Conservation (phyloP, 2,329 filamentous ascomycete species). For the Colletotrichum sp. region DNA sequence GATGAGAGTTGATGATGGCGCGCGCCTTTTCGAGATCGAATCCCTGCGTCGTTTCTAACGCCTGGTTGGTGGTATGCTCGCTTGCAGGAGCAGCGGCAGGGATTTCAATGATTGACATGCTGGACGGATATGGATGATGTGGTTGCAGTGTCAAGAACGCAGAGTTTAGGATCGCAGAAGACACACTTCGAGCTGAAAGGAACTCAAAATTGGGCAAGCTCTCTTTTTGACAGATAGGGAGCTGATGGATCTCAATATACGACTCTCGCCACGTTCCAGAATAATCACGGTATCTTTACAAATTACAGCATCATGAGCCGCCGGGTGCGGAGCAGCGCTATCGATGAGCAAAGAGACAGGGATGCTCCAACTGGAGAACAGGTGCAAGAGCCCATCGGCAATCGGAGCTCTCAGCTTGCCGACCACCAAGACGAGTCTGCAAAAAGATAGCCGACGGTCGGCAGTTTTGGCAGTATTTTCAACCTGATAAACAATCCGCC, state of each 20-base stretch:
- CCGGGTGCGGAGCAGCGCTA: background rate
- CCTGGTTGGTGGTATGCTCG: background rate
- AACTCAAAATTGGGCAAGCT: background rate
- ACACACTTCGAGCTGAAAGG: background rate
- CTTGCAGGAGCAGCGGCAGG: background rate
- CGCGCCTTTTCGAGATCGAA: slow-evolving; percentile 24
- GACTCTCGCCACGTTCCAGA: background rate
- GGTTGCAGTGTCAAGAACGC: background rate
- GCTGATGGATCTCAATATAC: background rate
- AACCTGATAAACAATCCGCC: background rate
- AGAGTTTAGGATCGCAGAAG: background rate
- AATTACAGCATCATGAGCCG: background rate
- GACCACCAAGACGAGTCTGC: background rate
- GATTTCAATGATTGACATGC: slow-evolving; percentile 5
- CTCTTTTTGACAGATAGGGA: background rate
- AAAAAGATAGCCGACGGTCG: slow-evolving; percentile 14
- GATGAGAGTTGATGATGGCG: slow-evolving; percentile 22
- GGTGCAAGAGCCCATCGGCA: background rate
- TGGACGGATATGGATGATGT: background rate
- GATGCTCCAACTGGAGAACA: background rate
- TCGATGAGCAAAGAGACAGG: background rate
- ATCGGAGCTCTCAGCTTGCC: slow-evolving; percentile 1
- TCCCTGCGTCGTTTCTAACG: background rate
- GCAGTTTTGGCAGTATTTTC: background rate
- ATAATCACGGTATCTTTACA: background rate